phyloP scores from a whole-genome alignment of 495 filamentous ascomycete species.

The Corynascus novoguineensis region DNA sequence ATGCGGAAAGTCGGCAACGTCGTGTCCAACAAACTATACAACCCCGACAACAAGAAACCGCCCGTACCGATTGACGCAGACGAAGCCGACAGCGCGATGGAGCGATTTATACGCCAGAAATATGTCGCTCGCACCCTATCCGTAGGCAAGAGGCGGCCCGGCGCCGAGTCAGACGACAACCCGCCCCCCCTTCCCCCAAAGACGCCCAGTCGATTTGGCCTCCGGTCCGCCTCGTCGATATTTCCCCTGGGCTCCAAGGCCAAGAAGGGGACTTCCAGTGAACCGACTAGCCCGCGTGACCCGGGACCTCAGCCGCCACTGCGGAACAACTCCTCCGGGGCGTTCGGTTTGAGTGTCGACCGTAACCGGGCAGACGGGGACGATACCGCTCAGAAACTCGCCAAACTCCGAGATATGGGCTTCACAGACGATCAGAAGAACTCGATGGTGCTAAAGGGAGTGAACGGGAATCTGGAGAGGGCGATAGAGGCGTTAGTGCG shows the following conservation, averaged over 20 bases:
- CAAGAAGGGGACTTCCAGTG: constrained; percentile 19
- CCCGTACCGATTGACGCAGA: constrained; percentile 82
- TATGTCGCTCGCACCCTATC: constrained; percentile 58
- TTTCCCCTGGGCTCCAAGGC: constrained; percentile 46
- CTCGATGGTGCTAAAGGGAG: constrained; percentile 66
- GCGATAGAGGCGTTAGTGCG: constrained; percentile 76
- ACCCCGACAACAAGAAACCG: constrained; percentile 74
- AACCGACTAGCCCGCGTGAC: constrained; percentile 27
- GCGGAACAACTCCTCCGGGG: constrained; percentile 56
- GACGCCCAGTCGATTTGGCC: constrained; percentile 67
- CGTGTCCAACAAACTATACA: constrained; percentile 79
- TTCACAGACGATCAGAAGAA: constrained; percentile 82
- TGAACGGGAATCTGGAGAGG: constrained; percentile 77
- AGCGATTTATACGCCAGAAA: constrained; percentile 89
- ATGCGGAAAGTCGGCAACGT: constrained; percentile 90
- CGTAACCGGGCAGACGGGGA: constrained; percentile 38
- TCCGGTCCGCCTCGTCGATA: constrained; percentile 70
- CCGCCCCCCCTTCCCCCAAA: constrained; percentile 85
- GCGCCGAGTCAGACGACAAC: constrained; percentile 46
- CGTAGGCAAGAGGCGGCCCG: constrained; percentile 36
- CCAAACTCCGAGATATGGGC: constrained; percentile 81
- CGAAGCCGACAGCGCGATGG: constrained; percentile 87
- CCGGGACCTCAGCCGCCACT: constrained; percentile 24
- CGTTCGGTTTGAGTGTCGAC: constrained; percentile 61
- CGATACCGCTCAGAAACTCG: constrained; percentile 63